Evolutionary conservation across 345 rosid genomes (phyloP).

Genomic region (Salix koriyanagi): DNA sequence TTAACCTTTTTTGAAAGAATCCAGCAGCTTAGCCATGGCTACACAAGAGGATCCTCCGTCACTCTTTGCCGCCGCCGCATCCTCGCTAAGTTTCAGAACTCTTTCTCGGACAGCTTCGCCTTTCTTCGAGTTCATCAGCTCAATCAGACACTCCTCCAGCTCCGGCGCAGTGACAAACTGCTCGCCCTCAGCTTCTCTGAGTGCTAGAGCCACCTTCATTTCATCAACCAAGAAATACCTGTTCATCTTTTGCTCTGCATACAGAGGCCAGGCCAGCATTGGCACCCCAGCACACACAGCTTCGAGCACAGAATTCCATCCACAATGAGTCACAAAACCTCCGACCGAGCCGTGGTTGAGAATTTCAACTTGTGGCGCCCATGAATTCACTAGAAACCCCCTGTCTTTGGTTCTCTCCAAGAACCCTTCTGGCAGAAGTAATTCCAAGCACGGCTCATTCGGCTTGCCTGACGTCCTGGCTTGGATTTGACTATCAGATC

Average conservation of each 20-base stretch:
- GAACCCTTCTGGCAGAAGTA: slow-evolving; percentile 38
- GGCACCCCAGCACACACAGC: slow-evolving; percentile 39
- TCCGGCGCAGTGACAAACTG: slow-evolving; percentile 27
- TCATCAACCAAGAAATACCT: slow-evolving; percentile 29
- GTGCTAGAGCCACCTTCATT: slow-evolving; percentile 18
- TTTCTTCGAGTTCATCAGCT: slow-evolving; percentile 29
- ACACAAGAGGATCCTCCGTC: slow-evolving; percentile 20
- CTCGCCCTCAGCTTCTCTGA: slow-evolving; percentile 10
- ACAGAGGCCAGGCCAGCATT: slow-evolving; percentile 47
- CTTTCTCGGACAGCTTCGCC: slow-evolving; percentile 16
- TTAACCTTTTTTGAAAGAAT: background rate
- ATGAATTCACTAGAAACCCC: slow-evolving; percentile 24
- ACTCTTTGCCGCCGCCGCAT: slow-evolving; percentile 5
- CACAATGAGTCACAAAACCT: slow-evolving; percentile 38
- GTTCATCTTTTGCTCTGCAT: slow-evolving; percentile 36
- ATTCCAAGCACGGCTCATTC: background rate
- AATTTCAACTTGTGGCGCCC: slow-evolving; percentile 31
- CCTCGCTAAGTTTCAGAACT: slow-evolving; percentile 1
- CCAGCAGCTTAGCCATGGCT: slow-evolving; percentile 11
- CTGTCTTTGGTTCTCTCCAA: slow-evolving; percentile 27
- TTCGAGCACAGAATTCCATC: slow-evolving; percentile 41
- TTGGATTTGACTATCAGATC: background rate
- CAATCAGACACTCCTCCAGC: slow-evolving; percentile 27
- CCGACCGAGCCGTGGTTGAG: slow-evolving; percentile 29
- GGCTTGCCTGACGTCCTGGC: background rate